Evolutionary conservation across 306 rosid genomes (phyloP), one percentile per base, ranked within the genome.

Genomic region (Inga leiocalycina): DNA sequence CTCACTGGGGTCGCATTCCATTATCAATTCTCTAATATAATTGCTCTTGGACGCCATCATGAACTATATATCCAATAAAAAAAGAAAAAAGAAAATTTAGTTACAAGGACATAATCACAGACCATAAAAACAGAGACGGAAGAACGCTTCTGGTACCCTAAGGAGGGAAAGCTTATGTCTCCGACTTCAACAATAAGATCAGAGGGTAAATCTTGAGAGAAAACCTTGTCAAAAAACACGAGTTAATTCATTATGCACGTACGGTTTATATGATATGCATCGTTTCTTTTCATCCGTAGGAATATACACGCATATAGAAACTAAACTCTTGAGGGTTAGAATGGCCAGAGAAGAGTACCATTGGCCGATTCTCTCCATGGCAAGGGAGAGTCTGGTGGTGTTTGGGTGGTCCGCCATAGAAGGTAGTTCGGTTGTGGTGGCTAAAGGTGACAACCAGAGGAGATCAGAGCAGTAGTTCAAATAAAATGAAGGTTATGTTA

Each of bases 301-400:
- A 27, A 62, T 39, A 15, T 3, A n/a, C 24, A 65, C 24, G 68
- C 30, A 65, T 32, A 74, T 24, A 30, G 61, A 30, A 73, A 46
- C 19, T 44, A 27, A 45, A 48, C 6, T 35, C 6, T 35, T 39
- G 73, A 54, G 11, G 67, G 17, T 37, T 75, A n/a, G 71, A 73
- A 52, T n/a, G 6, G 75, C 35, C 41, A 46, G 51, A 75, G 32
- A 52, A 37, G 10, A 32, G 64, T 89, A 95, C 98, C 98, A 95
- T 76, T 93, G 97, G 61, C 93, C 97, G 0, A 98, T 92, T 90
- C 98, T 91, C 85, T 92, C 97, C 98, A 95, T 91, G 87, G 98
- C 98, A 41, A 82, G 83, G 77, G 98, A 90, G 62, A 85, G 79
- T 78, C 96, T 89, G 46, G 16, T 82, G 49, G 82, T 76, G 85